Conservation (phyloP, 140 eudicot species). For the Oenanthe javanica region DNA sequence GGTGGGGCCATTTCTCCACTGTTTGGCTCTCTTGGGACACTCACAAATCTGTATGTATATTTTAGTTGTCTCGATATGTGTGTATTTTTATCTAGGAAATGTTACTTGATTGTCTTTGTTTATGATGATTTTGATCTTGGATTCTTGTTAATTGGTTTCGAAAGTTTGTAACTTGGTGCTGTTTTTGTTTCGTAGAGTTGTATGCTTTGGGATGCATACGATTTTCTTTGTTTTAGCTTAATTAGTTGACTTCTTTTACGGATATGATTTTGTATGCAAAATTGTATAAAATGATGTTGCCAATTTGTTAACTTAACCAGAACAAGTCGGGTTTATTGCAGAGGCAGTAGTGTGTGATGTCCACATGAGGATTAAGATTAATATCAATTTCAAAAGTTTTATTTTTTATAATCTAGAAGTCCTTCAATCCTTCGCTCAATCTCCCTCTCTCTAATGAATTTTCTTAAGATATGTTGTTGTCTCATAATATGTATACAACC, state of each 20-base stretch:
- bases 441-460: too few relatives aligned
- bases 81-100: neutral
- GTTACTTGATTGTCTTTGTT: neutral
- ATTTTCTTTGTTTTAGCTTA: neutral
- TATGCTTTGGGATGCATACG: neutral
- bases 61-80: neutral
- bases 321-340: too few relatives aligned
- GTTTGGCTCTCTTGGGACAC: conserved; percentile 95
- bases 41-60: conserved; percentile 41
- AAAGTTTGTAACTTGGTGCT: neutral
- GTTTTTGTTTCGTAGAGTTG: neutral
- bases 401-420: too few relatives aligned
- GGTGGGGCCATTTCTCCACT: conserved; percentile 94
- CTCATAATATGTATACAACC: too few relatives aligned
- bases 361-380: too few relatives aligned
- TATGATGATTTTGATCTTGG: neutral
- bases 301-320: too few relatives aligned
- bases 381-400: too few relatives aligned
- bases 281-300: too few relatives aligned
- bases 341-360: too few relatives aligned
- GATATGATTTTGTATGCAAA: too few relatives aligned
- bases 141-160: neutral
- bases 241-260: neutral
- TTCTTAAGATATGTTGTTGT: too few relatives aligned
- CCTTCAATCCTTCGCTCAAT: too few relatives aligned